These are phyloP conservation scores for Amorphotheca resinae DNA, from an alignment of 495 filamentous ascomycete genomes.

Conservation along the genomic window DNA sequence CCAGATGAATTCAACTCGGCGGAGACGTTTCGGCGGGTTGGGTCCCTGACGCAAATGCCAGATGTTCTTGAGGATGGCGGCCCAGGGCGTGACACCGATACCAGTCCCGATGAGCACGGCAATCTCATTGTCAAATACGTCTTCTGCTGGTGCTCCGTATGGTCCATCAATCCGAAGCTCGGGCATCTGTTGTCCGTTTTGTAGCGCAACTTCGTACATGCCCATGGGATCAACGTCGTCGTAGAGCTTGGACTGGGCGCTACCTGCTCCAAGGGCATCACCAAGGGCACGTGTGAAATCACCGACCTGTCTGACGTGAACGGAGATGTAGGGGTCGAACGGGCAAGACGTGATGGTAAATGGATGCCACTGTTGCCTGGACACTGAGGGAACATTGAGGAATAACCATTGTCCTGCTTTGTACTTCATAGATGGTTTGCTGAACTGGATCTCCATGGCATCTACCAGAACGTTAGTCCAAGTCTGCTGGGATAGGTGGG, in stretches of 20 bases:
- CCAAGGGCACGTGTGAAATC: constrained; percentile 86
- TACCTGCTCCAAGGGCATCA: constrained; percentile 84
- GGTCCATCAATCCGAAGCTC: constrained; percentile 82
- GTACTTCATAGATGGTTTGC: constrained; percentile 93
- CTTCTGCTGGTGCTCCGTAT: constrained; percentile 93
- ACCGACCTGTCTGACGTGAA: constrained; percentile 92
- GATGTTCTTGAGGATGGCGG: constrained; percentile 95
- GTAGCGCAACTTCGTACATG: constrained; percentile 96
- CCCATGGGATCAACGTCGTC: constrained; percentile 86
- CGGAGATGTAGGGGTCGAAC: constrained; percentile 82
- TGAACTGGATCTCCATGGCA: constrained; percentile 94
- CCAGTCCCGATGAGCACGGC: constrained; percentile 93
- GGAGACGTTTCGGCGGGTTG: constrained; percentile 74
- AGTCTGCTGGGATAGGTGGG: not conserved
- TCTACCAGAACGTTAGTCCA: constrained; percentile 42
- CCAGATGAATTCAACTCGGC: constrained; percentile 98
- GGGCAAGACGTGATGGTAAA: constrained; percentile 99
- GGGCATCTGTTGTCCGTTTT: constrained; percentile 87
- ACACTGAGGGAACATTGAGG: constrained; percentile 82
- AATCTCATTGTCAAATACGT: constrained; percentile 97
- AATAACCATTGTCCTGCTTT: constrained; percentile 98
- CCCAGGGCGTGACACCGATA: constrained; percentile 97
- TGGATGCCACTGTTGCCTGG: constrained; percentile 88
- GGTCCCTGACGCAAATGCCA: constrained; percentile 84
- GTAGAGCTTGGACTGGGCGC: constrained; percentile 69